Base-by-base conservation (phyloP, 306 rosid species). In the Fagus sylvatica region DNA sequence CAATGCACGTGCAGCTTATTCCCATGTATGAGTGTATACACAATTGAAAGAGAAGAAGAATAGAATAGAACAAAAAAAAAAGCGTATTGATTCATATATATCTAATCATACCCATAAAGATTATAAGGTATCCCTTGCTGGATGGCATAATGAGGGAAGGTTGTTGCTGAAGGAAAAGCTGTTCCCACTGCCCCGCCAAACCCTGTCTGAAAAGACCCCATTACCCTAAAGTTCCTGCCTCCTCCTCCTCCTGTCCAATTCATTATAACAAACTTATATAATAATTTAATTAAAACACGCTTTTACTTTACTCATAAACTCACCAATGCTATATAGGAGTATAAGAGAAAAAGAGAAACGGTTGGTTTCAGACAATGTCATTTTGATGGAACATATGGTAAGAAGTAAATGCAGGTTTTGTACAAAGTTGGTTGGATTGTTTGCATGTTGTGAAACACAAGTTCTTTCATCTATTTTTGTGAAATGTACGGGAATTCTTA, bases 131-230 rank as follows among this genome's bases (percentile, higher is more conserved):
- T 87, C 76, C 97, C 97, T 89, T 90, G 97, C 79, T 89, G 97
- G 88, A 90, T 85, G 70, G 97, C 97, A 90, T 92, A 92, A 89
- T 90, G 97, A 89, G 98, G 97, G 81, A 92, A 93, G 86, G 97
- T 84, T 76, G 99, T 74, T 64, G 98, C 86, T 57, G 97, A 92
- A 75, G 92, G 87, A 87, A 91, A 91, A 78, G 93, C 89, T 37
- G 97, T 75, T 80, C 91, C 93, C 62, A 84, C 96, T 82, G 87
- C 85, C 15, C 89, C 97, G 79, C 94, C 97, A 78, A 90, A 87
- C 48, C 98, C 98, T 73, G 92, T 91, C 88, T 90, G 98, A 80
- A 85, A 89, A 49, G 92, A 83, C 59, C 97, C 90, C 93, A 91
- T 88, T 78, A 87, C 97, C 87, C 98, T 91, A 78, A 92, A 89